phyloP scores from a whole-genome alignment of 2,329 filamentous ascomycete species.

The Aspergillus ustus region DNA sequence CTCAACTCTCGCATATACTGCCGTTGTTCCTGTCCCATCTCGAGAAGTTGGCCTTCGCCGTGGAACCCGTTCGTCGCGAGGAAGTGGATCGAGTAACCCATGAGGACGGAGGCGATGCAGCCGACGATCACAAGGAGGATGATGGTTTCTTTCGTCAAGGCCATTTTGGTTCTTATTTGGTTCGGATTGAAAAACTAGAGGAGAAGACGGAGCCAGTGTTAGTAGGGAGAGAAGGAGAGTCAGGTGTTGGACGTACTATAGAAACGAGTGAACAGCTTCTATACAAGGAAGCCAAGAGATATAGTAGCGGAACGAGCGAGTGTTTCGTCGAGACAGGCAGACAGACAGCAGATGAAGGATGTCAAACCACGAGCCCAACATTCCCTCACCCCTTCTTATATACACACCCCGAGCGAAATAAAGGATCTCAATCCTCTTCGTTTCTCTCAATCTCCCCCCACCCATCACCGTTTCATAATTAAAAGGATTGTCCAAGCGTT shows the following conservation, averaged over 20 bases:
- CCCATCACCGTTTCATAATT: not conserved
- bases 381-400: not conserved
- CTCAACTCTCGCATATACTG: slow-evolving; percentile 37
- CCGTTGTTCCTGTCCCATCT: slow-evolving; percentile 29
- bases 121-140: slow-evolving; percentile 24
- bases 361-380: not conserved
- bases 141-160: slow-evolving; percentile 19
- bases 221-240: not conserved
- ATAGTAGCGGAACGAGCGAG: not conserved
- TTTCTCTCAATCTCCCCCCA: not conserved
- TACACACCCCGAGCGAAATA: not conserved
- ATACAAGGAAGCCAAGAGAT: not conserved
- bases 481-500: not conserved
- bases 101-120: slow-evolving; percentile 32
- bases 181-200: not conserved
- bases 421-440: not conserved
- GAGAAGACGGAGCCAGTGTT: not conserved
- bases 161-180: slow-evolving; percentile 5
- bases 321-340: not conserved
- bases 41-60: slow-evolving; percentile 17
- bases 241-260: not conserved
- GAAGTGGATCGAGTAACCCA: slow-evolving; percentile 34
- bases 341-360: not conserved
- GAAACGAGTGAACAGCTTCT: not conserved
- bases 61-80: slow-evolving; percentile 21